phyloP scores from a whole-genome alignment of 192 early-diverging fungal genomes.

The Gamsiella multidivaricata region DNA sequence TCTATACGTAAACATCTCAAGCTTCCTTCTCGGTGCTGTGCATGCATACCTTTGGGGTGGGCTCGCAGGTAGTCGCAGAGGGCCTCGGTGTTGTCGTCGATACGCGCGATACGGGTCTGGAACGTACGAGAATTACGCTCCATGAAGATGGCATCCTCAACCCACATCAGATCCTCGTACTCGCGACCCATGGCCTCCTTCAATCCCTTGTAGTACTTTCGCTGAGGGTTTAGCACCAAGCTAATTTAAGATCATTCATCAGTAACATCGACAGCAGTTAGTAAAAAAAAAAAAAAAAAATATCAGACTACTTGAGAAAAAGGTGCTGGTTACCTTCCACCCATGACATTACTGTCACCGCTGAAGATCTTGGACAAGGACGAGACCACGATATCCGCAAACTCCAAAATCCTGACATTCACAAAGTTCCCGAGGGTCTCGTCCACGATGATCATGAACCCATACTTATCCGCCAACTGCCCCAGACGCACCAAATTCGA shows the following conservation, averaged over 20 bases:
- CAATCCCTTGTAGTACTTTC: constrained; percentile 65
- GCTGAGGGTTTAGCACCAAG: constrained; percentile 81
- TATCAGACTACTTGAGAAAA: no score
- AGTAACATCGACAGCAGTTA: neutral
- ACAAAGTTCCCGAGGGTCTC: constrained; percentile 96
- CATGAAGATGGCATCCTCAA: constrained; percentile 93
- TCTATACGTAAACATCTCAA: no score
- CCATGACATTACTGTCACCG: constrained; percentile 98
- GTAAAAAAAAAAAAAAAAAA: neutral
- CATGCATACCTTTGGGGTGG: constrained; percentile 75
- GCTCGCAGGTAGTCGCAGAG: constrained; percentile 75
- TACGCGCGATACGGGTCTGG: constrained; percentile 72
- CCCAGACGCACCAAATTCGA: constrained; percentile 82
- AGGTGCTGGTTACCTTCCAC: constrained; percentile 87
- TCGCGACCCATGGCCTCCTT: constrained; percentile 63
- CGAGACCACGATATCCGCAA: constrained; percentile 89
- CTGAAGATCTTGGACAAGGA: constrained; percentile 96
- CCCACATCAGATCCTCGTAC: constrained; percentile 90
- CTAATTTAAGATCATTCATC: constrained; percentile 55
- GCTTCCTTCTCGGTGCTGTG: no score
- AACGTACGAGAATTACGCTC: constrained; percentile 95
- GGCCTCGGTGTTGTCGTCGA: constrained; percentile 85
- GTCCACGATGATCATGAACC: constrained; percentile 88
- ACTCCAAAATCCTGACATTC: constrained; percentile 82
- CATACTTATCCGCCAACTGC: constrained; percentile 76